Evolutionary conservation across 2,329 filamentous ascomycete species (phyloP), one percentile per base, ranked within the genome.

Genomic region (Fusarium mangiferae): DNA sequence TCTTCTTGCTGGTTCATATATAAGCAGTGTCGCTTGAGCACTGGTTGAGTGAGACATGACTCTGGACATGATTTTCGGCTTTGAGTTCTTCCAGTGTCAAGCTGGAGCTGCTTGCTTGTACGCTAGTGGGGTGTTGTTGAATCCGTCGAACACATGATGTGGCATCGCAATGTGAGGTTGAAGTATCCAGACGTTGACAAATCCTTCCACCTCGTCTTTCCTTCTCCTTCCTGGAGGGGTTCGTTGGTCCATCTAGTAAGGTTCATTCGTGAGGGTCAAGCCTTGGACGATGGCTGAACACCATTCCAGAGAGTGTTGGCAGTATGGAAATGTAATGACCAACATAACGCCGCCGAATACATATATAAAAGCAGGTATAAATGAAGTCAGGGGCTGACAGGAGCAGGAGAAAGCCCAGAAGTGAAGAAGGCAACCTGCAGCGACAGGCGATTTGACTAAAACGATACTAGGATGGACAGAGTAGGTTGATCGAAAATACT

Each of bases 361-460:
- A 17, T 33, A n/a, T 33, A 33, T 33, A 33, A 26, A 20, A 45
- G 12, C 17, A 20, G 24, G 17, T 8, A 45, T 4, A 13, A 20
- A 26, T 26, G 24, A 20, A 14, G 24, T 18, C 13, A 74, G 67
- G 72, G 68, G 57, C 57, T 68, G 67, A 74, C 49, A 72, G 58
- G 58, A 62, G 68, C 11, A 65, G 39, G 56, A 66, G 30, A 46
- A 45, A 33, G 42, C 24, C 22, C 26, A 65, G 30, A 38, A 42
- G 42, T 58, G 54, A 36, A 58, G 41, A 56, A 59, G 42, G 42
- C 44, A 46, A 14, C 44, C 44, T 28, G 42, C 66, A 52, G 67
- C 49, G 59, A 62, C 42, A 60, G 60, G 60, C 60, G 60, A 51
- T 39, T 68, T 67, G 60, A 42, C 56, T 70, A 63, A 65, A 61